A percentile compares a stretch with the other conserved stretches of the same genome.
Evolutionary conservation across 495 filamentous ascomycete genomes (phyloP).

Genomic region (Hypoxylon subgilvum): DNA sequence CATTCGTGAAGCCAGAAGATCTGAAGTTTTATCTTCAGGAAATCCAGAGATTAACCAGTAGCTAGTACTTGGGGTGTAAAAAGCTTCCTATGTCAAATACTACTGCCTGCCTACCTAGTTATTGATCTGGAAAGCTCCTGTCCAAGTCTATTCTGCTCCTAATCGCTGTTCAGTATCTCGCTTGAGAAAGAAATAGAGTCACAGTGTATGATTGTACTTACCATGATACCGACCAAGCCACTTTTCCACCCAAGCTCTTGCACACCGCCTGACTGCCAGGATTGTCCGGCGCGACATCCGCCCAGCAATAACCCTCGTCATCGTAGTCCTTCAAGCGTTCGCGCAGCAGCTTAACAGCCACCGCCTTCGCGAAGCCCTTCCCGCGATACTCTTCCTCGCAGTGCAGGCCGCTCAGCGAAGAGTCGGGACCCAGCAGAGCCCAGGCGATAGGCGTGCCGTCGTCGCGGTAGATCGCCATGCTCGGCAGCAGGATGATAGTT

Average conservation of each 20-base stretch:
- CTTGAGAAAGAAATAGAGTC: constrained; percentile 1
- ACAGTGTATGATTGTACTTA: constrained; percentile 36
- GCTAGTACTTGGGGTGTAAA: too few relatives aligned
- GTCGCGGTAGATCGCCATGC: constrained; percentile 41
- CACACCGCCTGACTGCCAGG: constrained; percentile 50
- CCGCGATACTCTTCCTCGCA: constrained; percentile 50
- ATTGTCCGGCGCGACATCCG: constrained; percentile 52
- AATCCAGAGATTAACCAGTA: constrained; percentile 71
- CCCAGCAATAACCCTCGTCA: constrained; percentile 48
- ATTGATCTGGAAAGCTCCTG: constrained; percentile 30
- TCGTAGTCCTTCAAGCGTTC: constrained; percentile 47
- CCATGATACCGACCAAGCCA: constrained; percentile 50
- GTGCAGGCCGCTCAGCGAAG: constrained; percentile 37
- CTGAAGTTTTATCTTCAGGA: constrained; percentile 93
- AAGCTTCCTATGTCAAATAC: too few relatives aligned
- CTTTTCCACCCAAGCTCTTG: constrained; percentile 50
- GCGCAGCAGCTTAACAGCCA: constrained; percentile 48
- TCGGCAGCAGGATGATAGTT: constrained; percentile 47
- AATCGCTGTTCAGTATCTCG: not conserved
- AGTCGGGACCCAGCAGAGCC: constrained; percentile 48
- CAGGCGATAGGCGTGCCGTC: constrained; percentile 50
- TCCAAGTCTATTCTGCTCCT: constrained; percentile 40
- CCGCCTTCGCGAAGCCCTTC: constrained; percentile 52
- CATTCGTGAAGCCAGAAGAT: constrained; percentile 89
- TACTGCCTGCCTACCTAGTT: too few relatives aligned